phyloP scores from a whole-genome alignment of 2,329 filamentous ascomycete genomes.

The Ceratocystiopsis minuta region DNA sequence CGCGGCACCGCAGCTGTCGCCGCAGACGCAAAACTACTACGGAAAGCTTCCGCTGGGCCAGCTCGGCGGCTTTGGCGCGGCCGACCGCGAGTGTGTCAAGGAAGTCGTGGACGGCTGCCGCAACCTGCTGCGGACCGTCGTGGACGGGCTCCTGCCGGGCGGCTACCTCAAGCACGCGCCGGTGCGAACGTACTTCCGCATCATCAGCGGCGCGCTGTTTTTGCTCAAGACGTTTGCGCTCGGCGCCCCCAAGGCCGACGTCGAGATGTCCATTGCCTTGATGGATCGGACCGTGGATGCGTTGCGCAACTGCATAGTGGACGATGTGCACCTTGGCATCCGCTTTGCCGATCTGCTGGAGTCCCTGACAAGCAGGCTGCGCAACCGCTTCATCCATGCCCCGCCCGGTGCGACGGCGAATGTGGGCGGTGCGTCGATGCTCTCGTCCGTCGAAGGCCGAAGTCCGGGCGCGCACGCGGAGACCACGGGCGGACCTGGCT shows the following conservation, averaged over 20 bases:
- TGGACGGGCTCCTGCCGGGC: constrained; percentile 54
- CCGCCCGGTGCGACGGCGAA: constrained; percentile 10
- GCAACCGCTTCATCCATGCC: constrained; percentile 55
- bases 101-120: constrained; percentile 64
- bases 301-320: constrained; percentile 60
- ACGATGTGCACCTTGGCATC: constrained; percentile 72
- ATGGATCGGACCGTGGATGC: constrained; percentile 61
- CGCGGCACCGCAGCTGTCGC: constrained; percentile 26
- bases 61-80: constrained; percentile 43
- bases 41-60: constrained; percentile 46
- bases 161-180: constrained; percentile 69
- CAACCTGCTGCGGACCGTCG: constrained; percentile 58
- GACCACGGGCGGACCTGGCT: background rate
- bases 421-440: constrained; percentile 28
- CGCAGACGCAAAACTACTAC: constrained; percentile 46
- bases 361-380: constrained; percentile 54
- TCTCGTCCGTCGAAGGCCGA: constrained; percentile 2
- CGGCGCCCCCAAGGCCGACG: constrained; percentile 60
- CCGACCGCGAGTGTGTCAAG: constrained; percentile 55
- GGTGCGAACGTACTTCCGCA: constrained; percentile 70
- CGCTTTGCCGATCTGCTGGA: constrained; percentile 71
- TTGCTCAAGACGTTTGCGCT: constrained; percentile 70
- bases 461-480: constrained; percentile 1
- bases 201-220: constrained; percentile 74
- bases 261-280: constrained; percentile 54